These are phyloP conservation scores for Bacidia rubella DNA, from an alignment of 495 filamentous ascomycete species.

Conservation along the genomic window DNA sequence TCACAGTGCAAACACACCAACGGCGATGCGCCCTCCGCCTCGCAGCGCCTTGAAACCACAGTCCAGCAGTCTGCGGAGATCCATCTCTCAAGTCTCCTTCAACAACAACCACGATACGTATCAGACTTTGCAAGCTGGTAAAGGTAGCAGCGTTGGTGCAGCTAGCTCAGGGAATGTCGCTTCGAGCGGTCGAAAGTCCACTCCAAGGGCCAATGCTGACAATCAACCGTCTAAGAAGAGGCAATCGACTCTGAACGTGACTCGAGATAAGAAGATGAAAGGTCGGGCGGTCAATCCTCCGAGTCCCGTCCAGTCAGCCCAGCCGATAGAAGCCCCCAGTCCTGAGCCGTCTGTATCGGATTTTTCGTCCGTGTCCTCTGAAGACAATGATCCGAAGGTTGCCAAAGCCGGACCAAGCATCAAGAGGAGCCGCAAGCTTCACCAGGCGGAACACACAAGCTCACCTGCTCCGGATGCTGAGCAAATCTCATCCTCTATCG, in stretches of 20 bases:
- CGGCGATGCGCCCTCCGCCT: slow-evolving; percentile 4
- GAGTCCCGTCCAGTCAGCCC: neutral
- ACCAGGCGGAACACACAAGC: neutral
- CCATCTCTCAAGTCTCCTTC: slow-evolving; percentile 7
- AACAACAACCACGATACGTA: neutral
- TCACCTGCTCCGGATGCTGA: neutral
- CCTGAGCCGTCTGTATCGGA: slow-evolving; percentile 3
- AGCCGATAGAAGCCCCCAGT: neutral
- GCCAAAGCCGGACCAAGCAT: slow-evolving; percentile 16
- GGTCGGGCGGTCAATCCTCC: slow-evolving; percentile 6
- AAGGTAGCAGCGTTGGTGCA: no score
- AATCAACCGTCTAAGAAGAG: slow-evolving; percentile 7
- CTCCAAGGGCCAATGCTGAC: neutral
- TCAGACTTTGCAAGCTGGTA: no score
- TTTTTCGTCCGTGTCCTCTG: slow-evolving; percentile 7
- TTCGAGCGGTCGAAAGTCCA: neutral
- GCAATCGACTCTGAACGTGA: slow-evolving; percentile 15
- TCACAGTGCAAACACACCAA: slow-evolving; percentile 2
- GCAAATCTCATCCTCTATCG: neutral
- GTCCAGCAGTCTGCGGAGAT: slow-evolving; percentile 9
- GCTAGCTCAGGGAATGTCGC: no score
- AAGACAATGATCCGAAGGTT: slow-evolving; percentile 5
- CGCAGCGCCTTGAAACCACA: slow-evolving; percentile 11
- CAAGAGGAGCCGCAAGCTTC: slow-evolving; percentile 4
- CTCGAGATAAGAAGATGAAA: slow-evolving; percentile 11